Percentiles rank a stretch among this genome's conserved stretches.
Conservation (phyloP, 2,329 filamentous ascomycete species). For the Epichloe sp. region DNA sequence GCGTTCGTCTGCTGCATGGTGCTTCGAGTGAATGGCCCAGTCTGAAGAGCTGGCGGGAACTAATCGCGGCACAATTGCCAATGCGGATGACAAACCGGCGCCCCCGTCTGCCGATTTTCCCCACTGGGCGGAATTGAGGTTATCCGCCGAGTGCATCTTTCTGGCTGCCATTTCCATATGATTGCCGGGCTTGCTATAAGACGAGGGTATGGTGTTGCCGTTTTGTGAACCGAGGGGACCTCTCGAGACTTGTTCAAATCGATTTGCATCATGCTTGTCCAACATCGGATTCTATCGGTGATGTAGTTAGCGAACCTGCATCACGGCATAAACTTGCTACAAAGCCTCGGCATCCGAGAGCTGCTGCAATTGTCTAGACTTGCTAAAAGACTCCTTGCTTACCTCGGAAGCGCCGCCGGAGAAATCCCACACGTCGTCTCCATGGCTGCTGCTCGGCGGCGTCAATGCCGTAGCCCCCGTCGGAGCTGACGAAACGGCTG, state of each 20-base stretch:
- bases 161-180: conserved; percentile 17
- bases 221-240: conserved; percentile 12
- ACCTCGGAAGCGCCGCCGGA: conserved; percentile 24
- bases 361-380: not conserved
- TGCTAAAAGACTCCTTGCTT: conserved; percentile 10
- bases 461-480: conserved; percentile 34
- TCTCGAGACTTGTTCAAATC: conserved; percentile 8
- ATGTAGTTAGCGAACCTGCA: not conserved
- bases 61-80: conserved; percentile 13
- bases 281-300: conserved; percentile 5
- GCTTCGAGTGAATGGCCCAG: conserved; percentile 8
- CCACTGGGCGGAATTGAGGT: conserved; percentile 14
- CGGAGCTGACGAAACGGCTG: conserved; percentile 37
- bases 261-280: conserved; percentile 5
- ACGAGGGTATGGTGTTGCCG: conserved; percentile 12
- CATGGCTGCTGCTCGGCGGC: conserved; percentile 36
- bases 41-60: conserved; percentile 8
- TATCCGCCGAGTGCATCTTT: conserved; percentile 24
- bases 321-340: not conserved
- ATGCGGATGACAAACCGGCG: conserved; percentile 11
- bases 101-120: conserved; percentile 12
- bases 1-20: conserved; percentile 14
- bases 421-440: conserved; percentile 33
- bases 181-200: conserved; percentile 8
- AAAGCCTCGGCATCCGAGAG: not conserved